phyloP scores from a whole-genome alignment of 352 stramenopile genomes.

The Globisporangium perplexum region DNA sequence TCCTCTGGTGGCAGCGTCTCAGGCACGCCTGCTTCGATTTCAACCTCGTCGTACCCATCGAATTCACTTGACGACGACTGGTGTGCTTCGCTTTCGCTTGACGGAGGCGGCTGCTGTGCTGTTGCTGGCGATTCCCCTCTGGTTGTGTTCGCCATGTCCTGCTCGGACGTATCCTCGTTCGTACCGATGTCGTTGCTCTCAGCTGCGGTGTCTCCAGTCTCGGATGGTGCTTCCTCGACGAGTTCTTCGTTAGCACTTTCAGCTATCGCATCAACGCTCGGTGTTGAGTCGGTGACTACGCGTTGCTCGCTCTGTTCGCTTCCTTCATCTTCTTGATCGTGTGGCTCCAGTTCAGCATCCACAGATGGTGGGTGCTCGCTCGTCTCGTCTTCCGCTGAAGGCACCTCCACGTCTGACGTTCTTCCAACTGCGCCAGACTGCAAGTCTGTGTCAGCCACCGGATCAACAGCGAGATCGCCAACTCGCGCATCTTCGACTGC shows the following conservation, averaged over 20 bases:
- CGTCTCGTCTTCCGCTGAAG: neutral
- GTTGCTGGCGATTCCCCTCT: no score
- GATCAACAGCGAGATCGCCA: neutral
- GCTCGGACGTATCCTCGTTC: no score
- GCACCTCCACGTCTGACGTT: neutral
- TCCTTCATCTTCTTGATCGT: neutral
- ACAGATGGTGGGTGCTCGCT: neutral
- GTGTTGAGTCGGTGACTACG: neutral
- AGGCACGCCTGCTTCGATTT: neutral
- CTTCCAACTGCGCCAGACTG: neutral
- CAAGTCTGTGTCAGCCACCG: neutral
- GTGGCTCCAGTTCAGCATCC: neutral
- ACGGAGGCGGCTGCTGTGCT: no score
- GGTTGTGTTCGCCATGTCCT: no score
- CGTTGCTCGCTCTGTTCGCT: neutral
- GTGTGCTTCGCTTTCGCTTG: neutral
- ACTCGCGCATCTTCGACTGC: neutral
- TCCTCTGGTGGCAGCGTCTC: neutral
- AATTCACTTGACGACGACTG: neutral
- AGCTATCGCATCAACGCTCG: neutral
- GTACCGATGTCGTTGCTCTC: no score
- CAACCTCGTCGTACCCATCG: constrained; percentile 9
- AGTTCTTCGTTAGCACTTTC: neutral
- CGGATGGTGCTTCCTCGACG: neutral
- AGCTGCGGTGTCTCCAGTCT: neutral